phyloP scores from a whole-genome alignment of 2,329 filamentous ascomycete species.

The Zymoseptoria brevis region DNA sequence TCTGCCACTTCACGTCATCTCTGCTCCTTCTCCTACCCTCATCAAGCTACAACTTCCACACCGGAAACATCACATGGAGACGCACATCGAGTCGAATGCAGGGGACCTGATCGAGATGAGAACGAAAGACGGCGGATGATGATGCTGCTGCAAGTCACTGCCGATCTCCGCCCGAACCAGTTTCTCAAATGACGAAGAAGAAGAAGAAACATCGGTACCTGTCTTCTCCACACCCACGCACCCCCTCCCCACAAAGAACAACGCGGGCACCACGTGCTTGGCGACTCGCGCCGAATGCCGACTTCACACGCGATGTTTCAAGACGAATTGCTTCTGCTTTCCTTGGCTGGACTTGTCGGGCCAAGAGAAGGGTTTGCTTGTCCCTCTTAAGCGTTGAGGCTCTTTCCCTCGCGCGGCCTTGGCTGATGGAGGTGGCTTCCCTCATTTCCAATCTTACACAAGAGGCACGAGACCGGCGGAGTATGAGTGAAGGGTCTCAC shows the following conservation, averaged over 20 bases:
- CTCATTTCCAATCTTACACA: not conserved
- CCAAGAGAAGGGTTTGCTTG: not conserved
- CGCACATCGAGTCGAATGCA: not conserved
- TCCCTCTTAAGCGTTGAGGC: not conserved
- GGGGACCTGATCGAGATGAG: too few relatives aligned
- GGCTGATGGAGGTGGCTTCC: not conserved
- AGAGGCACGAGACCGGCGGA: not conserved
- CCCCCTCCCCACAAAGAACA: too few relatives aligned
- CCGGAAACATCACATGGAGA: not conserved
- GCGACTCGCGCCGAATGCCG: too few relatives aligned
- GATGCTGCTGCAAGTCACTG: not conserved
- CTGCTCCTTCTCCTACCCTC: not conserved
- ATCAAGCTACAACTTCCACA: not conserved
- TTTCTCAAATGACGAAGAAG: not conserved
- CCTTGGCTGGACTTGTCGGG: too few relatives aligned
- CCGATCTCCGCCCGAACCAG: not conserved
- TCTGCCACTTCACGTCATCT: not conserved
- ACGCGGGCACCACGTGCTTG: too few relatives aligned
- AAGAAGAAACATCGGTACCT: not conserved
- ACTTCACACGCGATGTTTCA: too few relatives aligned
- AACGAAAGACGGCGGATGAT: not conserved
- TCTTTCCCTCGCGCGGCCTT: not conserved
- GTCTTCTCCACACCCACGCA: not conserved
- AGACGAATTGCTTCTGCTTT: too few relatives aligned
- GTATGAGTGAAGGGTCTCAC: not conserved